A percentile compares a stretch with the other conserved stretches of the same genome.
Evolutionary conservation across 345 rosid genomes (phyloP).

Genomic region (Fremontodendron californicum): DNA sequence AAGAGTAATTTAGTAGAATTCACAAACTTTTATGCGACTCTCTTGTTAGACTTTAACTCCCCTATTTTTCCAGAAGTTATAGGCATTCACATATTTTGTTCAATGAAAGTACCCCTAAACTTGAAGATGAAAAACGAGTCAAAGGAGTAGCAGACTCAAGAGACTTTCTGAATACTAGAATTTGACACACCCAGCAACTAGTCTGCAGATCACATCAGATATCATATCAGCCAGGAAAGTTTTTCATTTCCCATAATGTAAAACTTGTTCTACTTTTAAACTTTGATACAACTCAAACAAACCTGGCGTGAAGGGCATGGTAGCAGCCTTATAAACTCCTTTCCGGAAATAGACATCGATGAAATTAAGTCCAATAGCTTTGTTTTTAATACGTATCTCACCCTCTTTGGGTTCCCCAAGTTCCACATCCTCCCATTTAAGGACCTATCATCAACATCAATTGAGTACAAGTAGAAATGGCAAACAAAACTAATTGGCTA

Average conservation of each 20-base stretch:
- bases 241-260: not conserved
- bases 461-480: not conserved
- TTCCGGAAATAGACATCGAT: constrained; percentile 77
- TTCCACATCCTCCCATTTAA: constrained; percentile 90
- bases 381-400: constrained; percentile 73
- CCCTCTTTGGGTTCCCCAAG: constrained; percentile 83
- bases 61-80: not conserved
- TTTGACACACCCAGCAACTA: too few species aligned
- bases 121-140: not conserved
- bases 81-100: not conserved
- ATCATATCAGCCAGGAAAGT: not conserved
- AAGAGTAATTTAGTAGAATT: not conserved
- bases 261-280: not conserved
- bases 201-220: not conserved
- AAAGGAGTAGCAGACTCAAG: not conserved
- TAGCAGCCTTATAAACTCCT: constrained; percentile 69
- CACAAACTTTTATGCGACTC: not conserved
- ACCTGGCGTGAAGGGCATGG: constrained; percentile 89
- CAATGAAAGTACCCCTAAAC: not conserved
- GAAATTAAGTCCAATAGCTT: constrained; percentile 85
- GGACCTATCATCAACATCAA: constrained; percentile 45
- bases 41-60: not conserved
- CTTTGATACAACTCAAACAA: constrained; percentile 14
- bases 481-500: not conserved
- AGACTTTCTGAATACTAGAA: not conserved